These are phyloP conservation scores for Carallia pectinifolia DNA, from an alignment of 345 rosid species.

Conservation along the genomic window DNA sequence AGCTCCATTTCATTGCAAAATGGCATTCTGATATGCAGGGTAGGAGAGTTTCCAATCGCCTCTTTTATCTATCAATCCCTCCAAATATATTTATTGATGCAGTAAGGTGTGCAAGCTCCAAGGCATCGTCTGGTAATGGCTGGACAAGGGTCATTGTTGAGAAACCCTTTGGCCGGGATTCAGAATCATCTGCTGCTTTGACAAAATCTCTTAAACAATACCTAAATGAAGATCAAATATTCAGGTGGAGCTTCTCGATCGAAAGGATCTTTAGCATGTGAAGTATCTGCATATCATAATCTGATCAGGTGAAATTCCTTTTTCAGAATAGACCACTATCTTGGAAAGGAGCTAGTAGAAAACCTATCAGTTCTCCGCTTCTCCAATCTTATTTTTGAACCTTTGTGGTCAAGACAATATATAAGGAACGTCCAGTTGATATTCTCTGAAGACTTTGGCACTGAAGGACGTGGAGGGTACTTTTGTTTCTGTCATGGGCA, in stretches of 20 bases:
- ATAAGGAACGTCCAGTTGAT: constrained; percentile 86
- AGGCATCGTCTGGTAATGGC: constrained; percentile 87
- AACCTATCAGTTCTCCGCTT: constrained; percentile 95
- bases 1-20: constrained; percentile 11
- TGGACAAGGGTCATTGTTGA: constrained; percentile 99
- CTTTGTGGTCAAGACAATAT: constrained; percentile 95
- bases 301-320: constrained; percentile 22
- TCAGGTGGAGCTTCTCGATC: constrained; percentile 48
- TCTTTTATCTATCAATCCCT: constrained; percentile 90
- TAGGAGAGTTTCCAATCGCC: constrained; percentile 81
- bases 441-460: constrained; percentile 98
- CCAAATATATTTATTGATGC: constrained; percentile 95
- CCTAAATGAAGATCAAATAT: constrained; percentile 88
- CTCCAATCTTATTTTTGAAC: constrained; percentile 97
- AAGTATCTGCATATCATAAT: background rate
- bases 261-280: background rate
- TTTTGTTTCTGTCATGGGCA: constrained; percentile 7
- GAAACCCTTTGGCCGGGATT: constrained; percentile 98
- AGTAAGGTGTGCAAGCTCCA: constrained; percentile 81
- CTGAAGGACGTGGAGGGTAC: constrained; percentile 99
- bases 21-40: constrained; percentile 45
- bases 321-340: constrained; percentile 92
- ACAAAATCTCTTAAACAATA: constrained; percentile 80
- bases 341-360: constrained; percentile 97
- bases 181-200: constrained; percentile 94